Conservation (phyloP, 2,329 filamentous ascomycete genomes). For the Colletotrichum costaricense region DNA sequence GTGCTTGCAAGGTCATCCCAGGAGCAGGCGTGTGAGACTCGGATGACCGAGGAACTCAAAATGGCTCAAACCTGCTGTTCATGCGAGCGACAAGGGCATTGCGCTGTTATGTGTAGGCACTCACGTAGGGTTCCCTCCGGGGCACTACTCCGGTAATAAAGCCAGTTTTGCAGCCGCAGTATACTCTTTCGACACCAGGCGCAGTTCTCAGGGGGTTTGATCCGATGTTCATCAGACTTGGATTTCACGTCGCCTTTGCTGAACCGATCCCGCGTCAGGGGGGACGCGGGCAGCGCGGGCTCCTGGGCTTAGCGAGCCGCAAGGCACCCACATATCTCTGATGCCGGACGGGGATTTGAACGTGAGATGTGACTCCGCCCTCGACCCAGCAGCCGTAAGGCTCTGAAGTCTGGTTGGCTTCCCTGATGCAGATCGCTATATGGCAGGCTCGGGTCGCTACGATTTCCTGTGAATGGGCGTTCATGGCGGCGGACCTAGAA, state of each 20-base stretch:
- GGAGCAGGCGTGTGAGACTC: constrained; percentile 27
- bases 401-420: constrained; percentile 27
- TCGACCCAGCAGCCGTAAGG: constrained; percentile 1
- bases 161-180: background rate
- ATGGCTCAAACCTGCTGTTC: constrained; percentile 27
- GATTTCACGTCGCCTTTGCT: background rate
- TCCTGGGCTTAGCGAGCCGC: constrained; percentile 24
- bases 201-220: constrained; percentile 12
- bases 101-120: background rate
- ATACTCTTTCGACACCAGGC: background rate
- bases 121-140: background rate
- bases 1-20: background rate
- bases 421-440: constrained; percentile 30
- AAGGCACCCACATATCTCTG: constrained; percentile 15
- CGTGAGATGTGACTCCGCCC: constrained; percentile 22
- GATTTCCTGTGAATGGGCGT: background rate
- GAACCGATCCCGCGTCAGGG: constrained; percentile 17
- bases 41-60: constrained; percentile 6
- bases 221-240: constrained; percentile 15
- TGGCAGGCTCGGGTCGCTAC: constrained; percentile 15
- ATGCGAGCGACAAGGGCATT: constrained; percentile 22
- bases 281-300: background rate
- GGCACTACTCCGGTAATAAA: background rate
- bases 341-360: constrained; percentile 23
- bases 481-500: background rate